Conservation (phyloP, 495 filamentous ascomycete genomes). For the Xylaria nigripes region DNA sequence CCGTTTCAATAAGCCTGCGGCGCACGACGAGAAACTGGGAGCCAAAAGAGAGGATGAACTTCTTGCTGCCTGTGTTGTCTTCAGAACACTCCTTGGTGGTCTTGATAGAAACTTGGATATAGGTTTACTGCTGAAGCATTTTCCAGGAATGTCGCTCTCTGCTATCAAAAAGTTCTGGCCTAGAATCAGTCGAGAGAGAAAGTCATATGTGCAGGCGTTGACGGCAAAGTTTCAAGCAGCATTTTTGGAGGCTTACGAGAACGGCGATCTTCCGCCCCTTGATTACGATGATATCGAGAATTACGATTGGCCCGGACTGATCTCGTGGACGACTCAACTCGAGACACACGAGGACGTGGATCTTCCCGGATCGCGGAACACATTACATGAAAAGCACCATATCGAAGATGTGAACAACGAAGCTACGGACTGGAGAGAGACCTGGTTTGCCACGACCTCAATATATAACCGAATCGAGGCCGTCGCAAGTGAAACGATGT, state of each 20-base stretch:
- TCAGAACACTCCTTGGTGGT: conserved; percentile 68
- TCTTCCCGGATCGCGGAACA: conserved; percentile 31
- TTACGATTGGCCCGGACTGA: conserved; percentile 69
- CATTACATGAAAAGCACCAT: conserved; percentile 24
- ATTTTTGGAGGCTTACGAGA: conserved; percentile 69
- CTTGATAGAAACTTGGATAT: conserved; percentile 63
- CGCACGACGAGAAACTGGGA: conserved; percentile 26
- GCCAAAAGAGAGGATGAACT: conserved; percentile 40
- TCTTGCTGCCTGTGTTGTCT: conserved; percentile 62
- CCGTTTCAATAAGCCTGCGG: conserved; percentile 24
- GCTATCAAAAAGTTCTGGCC: conserved; percentile 56
- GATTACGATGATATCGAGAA: conserved; percentile 60
- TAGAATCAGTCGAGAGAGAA: conserved; percentile 48
- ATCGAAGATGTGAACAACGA: conserved; percentile 26
- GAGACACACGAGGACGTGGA: conserved; percentile 28
- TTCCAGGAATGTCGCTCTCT: conserved; percentile 51
- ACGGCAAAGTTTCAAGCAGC: conserved; percentile 66
- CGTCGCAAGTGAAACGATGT: conserved; percentile 22
- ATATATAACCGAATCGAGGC: conserved; percentile 40
- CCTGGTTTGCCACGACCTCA: conserved; percentile 35
- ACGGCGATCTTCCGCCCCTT: conserved; percentile 56
- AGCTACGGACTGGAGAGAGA: conserved; percentile 41
- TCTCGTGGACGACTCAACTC: conserved; percentile 57
- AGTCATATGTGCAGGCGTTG: conserved; percentile 57
- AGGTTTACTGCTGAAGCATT: conserved; percentile 57